Base-by-base conservation (phyloP, 441 rosid species). In the Aleurites moluccanus region DNA sequence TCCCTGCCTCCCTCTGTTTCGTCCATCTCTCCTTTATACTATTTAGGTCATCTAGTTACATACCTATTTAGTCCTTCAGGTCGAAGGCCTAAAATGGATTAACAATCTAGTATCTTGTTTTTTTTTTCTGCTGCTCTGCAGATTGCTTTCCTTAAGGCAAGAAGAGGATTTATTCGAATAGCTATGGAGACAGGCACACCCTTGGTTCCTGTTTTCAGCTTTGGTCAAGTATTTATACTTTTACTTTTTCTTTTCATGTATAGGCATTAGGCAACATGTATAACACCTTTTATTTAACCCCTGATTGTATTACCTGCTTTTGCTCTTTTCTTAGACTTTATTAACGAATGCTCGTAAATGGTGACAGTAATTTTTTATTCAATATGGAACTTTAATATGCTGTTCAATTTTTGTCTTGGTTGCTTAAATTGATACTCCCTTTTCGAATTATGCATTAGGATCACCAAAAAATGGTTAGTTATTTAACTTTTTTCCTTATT, bases 121-220 rank as follows among this genome's bases (percentile, higher is more conserved):
- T 68, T 71, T 75, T 50, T 73, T 53, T 45, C 30, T 73, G 62
- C 73, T 70, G 44, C 23, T 71, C 35, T 81, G 82, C 81, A 94
- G 98, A 78, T 76, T 45, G 83, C 85, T 40, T 95, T 88, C 78
- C 86, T 95, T 56, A 88, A 85, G 61, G 35, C 87, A 9, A 86
- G 98, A 84, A 91, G 80, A 87, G 99, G 99, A 59, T 95, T 95
- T 82, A 82, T 95, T 59, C 90, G 90, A 69, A 73, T 89, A 72
- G 98, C 99, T 80, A 86, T 93, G 78, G 90, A 91, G 80, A 85
- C 38, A 40, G 98, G 99, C 56, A 47, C 69, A 11, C 94, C 99
- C 25, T 83, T 93, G 69, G 98, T 95, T 84, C 99, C 99, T 45
- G 97, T 95, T 80, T 93, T 95, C 88, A 83, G 92, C 88, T 95